These are phyloP conservation scores for Ambrosia artemisiifolia DNA, from an alignment of 129 eudicot genomes.

Conservation along the genomic window DNA sequence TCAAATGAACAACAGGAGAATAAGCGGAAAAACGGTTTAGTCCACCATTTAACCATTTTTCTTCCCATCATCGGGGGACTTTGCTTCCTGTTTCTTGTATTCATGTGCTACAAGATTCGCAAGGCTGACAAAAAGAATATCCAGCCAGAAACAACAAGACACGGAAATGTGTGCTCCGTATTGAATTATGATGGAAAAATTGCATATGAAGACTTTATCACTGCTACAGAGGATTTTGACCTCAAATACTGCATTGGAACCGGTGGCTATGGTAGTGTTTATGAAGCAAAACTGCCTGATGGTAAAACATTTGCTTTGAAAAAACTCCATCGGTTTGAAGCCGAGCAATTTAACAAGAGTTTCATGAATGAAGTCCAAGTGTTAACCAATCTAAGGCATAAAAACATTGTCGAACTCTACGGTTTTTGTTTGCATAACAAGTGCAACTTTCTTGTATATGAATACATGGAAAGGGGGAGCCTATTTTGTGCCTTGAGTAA, in stretches of 20 bases:
- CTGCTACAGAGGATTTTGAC: conserved; percentile 39
- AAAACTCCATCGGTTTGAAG: conserved; percentile 29
- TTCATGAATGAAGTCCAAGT: conserved; percentile 29
- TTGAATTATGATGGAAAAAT: conserved; percentile 30
- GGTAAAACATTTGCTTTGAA: conserved; percentile 38
- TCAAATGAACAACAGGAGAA: conserved; percentile 30
- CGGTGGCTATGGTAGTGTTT: conserved; percentile 38
- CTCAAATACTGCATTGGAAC: conserved; percentile 39
- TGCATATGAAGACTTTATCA: conserved; percentile 34
- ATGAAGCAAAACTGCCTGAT: conserved; percentile 27
- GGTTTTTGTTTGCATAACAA: conserved; percentile 35
- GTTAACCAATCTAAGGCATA: conserved; percentile 29
- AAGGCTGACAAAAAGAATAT: conserved; percentile 4
- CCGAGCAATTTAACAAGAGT: conserved; percentile 23
- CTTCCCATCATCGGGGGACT: too few relatives aligned
- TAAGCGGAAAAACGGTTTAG: too few relatives aligned
- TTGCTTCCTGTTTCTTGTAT: neutral
- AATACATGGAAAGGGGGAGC: conserved; percentile 45
- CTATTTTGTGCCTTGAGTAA: conserved; percentile 24
- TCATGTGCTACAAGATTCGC: neutral
- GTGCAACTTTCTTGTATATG: conserved; percentile 36
- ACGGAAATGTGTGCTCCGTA: conserved; percentile 23
- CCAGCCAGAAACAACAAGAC: neutral
- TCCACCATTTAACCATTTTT: too few relatives aligned
- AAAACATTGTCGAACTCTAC: conserved; percentile 27